Evolutionary conservation across 495 filamentous ascomycete genomes (phyloP), one percentile per base, ranked within the genome.

Genomic region (Xylaria nigripes): DNA sequence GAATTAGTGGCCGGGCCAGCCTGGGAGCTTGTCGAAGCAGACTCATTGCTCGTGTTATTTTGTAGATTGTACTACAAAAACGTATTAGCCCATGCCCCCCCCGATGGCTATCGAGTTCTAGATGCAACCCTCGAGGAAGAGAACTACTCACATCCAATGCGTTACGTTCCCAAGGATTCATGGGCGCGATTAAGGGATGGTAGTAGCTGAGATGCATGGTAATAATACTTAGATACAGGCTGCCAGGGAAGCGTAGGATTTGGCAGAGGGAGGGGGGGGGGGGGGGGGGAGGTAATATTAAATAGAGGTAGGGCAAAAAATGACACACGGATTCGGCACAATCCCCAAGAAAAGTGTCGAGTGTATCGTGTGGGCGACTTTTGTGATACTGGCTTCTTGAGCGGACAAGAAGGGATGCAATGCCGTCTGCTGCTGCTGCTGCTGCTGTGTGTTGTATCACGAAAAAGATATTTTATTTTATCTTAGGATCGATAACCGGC

Each of bases 91-190:
- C n/a, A n/a, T n/a, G n/a, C n/a, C n/a, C n/a, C n/a, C n/a, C 10
- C 27, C 4, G 10, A 30, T 30, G 27, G 27, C 27, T 30, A 5
- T 30, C 27, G 10, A 30, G 27, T 25, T 15, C n/a, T 30, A 22
- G 2, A 38, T 24, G 13, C 6, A 25, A 16, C 47, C 9, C 34
- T 19, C 25, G 25, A 29, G 25, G 25, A 32, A 18, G 50, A 34
- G 45, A 21, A 1, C n/a, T 19, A 60, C 64, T 38, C 45, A 67
- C 64, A 23, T 63, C 57, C 23, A 67, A 30, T 7, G 62, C 62
- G 36, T 43, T 58, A 29, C 56, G 49, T 49, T 67, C 64, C 64
- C 64, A 67, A 19, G 64, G 51, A 47, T 67, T 67, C 64, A 67
- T 65, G 45, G 49, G 54, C 30, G 30, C 12, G 41, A 55, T 48